Evolutionary conservation across 371 early-diverging fungal species (phyloP), one percentile per base, ranked within the genome.

Genomic region (Saksenaea vasiformis): DNA sequence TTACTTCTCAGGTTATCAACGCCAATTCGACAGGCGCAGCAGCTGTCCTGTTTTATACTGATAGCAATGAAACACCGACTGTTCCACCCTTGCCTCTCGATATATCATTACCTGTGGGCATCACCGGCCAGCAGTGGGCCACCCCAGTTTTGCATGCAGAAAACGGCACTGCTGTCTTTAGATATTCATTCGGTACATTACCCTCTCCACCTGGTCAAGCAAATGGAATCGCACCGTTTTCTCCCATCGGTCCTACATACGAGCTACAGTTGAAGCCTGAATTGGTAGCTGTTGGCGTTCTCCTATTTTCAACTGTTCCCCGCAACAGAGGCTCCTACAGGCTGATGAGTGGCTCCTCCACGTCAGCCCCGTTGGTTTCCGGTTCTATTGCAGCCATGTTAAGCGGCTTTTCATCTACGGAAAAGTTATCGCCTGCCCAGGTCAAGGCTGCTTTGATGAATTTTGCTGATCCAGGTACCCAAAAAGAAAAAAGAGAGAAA

Each of bases 311-410:
- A 15, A 88, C 91, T 7, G 11, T 87, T 62, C 82, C 82, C 10
- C 22, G 34, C 10, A 69, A 78, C 17, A 55, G 54, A 11, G 67
- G 71, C 24, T 56, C 60, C 9, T 92, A 92, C 68, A 84, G 82
- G 0, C 78, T 86, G 19, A 56, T 80, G 39, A 86, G 88, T n/a
- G 93, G 93, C 28, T 83, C 83, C 0, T 80, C 79, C 22, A 71
- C 72, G 68, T 86, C 91, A 3, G 73, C 90, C 24, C 90, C 92
- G 2, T 91, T 88, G 66, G 71, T 87, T 14, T 72, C 91, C 34
- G 91, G 90, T 9, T 70, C 77, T 34, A 72, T 85, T 11, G 90
- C 90, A 8, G 69, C 90, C 53, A 71, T 78, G 19, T 60, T 83
- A 34, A 73, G 86, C 35, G 64, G 74, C 31, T 64, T 60, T n/a